Base-by-base conservation (phyloP, 2,329 filamentous ascomycete species). In the Byssochlamys sp. region DNA sequence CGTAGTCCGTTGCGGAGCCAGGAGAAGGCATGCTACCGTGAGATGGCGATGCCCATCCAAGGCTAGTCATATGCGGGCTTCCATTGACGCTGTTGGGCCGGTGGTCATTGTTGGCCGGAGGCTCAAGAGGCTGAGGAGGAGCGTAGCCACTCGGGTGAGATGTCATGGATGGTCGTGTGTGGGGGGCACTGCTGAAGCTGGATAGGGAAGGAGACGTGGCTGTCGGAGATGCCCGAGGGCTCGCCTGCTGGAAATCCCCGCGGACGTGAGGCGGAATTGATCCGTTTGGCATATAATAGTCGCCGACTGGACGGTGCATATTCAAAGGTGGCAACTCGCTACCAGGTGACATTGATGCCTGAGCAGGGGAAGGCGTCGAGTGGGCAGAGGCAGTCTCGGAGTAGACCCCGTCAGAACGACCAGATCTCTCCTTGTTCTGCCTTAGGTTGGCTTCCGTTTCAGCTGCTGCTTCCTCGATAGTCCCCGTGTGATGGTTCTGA, bases 401-500 rank as follows among this genome's bases (percentile, higher is more conserved):
- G 58, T 75, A 77, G 56, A 71, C 68, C 12, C 71, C 70, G 53
- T 75, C 75, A 53, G 69, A 71, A 53, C 65, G 61, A 57, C 67
- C 60, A 56, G 67, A 59, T 62, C 71, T 61, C 63, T 75, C 70
- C 61, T 75, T 75, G 54, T 75, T 73, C 63, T 76, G 72, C 56
- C 91, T 89, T 63, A 96, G 79, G 55, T 89, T 91, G 49, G 91
- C 91, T 33, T 90, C 91, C 0, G 91, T 96, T 3, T 91, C 90
- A 2, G 86, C 89, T 1, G 91, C 91, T 7, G 92, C 90, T 73
- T 97, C 92, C 72, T 96, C 92, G 14, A 96, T 89, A 0, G 91
- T 96, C 49, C 92, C 94, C 24, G 89, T 95, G 73, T 97, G 94
- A 67, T 95, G 90, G 66, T 95, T 96, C 75, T 96, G 91, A 71